Base-by-base conservation (phyloP, 1,284 basidiomycete genomes). In the Pulchroboletus neoregius region DNA sequence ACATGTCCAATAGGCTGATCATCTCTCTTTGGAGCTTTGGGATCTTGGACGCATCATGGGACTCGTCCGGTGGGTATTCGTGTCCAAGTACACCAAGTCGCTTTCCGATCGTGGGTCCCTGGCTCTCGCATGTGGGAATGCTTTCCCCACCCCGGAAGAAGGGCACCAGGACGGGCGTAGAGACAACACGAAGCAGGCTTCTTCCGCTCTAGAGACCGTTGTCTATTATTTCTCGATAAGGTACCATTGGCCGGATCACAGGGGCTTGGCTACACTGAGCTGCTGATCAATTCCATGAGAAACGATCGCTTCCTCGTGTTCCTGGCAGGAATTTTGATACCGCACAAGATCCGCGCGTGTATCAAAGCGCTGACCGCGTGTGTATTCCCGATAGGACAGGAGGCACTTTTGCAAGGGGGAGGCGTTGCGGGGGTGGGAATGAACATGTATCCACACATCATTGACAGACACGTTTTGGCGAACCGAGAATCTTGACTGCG, bases 221-320 rank as follows among this genome's bases (percentile, higher is more conserved):
- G n/a, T 34, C 24, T 20, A 16, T 26, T 2, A 31, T 39, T 32
- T 39, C 33, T 39, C 22, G 38, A 34, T 35, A 18, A 35, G 26
- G 36, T 35, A 30, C 10, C 20, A 6, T 11, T 33, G 11, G 10
- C 11, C 30, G 26, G 16, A 37, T 30, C 31, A 39, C 30, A 44
- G 30, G 43, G 33, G 53, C 53, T 28, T 76, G 72, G 13, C 56
- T 77, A 44, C 68, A 71, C 39, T 73, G 75, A 22, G 54, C 79
- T 30, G 31, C 37, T 42, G 46, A 51, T 48, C 46, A 28, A 23
- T 12, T 36, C 20, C 51, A 48, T 54, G 51, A 40, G 54, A 53
- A 49, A n/a, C 18, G 10, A 11, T 23, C 13, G 13, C 18, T 27
- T 16, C 20, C 15, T 51, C 23, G 20, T 11, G 37, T 45, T 40